A percentile compares a stretch with the other conserved stretches of the same genome.
Conservation (phyloP, 495 filamentous ascomycete species). For the Penicillium goetzii region DNA sequence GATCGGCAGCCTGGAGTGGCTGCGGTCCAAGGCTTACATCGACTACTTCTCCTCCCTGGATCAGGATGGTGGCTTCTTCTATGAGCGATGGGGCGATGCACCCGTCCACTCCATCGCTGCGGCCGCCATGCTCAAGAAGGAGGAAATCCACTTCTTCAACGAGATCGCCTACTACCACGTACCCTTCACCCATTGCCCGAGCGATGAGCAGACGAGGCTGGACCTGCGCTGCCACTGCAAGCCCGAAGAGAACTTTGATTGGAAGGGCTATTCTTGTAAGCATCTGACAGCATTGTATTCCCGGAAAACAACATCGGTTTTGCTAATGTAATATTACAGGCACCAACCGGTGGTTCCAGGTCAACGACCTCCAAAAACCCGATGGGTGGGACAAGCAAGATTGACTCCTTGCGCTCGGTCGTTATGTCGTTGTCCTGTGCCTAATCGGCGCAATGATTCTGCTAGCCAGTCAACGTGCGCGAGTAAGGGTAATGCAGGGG, state of each 20-base stretch:
- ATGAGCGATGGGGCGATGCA: conserved; percentile 90
- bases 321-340: conserved; percentile 45
- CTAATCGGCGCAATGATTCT: conserved; percentile 25
- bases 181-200: conserved; percentile 98
- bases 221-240: conserved; percentile 92
- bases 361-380: conserved; percentile 78
- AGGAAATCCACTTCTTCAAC: conserved; percentile 97
- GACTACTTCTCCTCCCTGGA: conserved; percentile 84
- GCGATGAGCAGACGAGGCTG: conserved; percentile 74
- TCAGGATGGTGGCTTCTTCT: conserved; percentile 86
- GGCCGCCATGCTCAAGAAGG: conserved; percentile 79
- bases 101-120: conserved; percentile 96
- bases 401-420: conserved; percentile 42
- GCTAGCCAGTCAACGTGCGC: conserved; percentile 29
- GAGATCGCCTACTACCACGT: conserved; percentile 98
- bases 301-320: not conserved
- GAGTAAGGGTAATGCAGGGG: conserved; percentile 25
- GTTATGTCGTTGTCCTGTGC: conserved; percentile 24
- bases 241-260: conserved; percentile 96
- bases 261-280: conserved; percentile 96
- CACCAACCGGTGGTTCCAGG: conserved; percentile 81
- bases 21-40: conserved; percentile 75
- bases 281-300: not conserved
- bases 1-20: conserved; percentile 82
- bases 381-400: conserved; percentile 74